These are phyloP conservation scores for Microcos paniculata DNA, from an alignment of 345 rosid genomes.

Conservation along the genomic window DNA sequence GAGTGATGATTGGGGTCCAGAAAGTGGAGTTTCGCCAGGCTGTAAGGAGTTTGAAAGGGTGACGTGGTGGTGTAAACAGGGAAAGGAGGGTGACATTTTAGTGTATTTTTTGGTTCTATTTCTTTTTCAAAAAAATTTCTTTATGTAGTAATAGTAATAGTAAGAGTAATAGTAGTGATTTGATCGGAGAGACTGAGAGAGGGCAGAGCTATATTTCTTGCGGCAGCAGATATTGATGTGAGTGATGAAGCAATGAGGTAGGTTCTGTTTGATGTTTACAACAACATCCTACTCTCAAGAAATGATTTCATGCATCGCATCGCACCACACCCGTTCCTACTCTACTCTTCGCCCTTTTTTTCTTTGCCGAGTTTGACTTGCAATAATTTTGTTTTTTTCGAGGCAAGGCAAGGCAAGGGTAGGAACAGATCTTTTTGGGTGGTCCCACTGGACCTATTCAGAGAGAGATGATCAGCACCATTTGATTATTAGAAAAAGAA, in stretches of 20 bases:
- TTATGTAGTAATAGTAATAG: no score
- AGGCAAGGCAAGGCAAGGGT: no score
- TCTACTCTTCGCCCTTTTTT: not conserved
- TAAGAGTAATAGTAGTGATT: no score
- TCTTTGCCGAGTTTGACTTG: no score
- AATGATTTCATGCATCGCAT: not conserved
- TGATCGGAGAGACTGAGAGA: no score
- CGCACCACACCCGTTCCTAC: not conserved
- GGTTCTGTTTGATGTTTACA: not conserved
- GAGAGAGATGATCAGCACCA: not conserved
- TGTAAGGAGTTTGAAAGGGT: not conserved
- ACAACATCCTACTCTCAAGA: not conserved
- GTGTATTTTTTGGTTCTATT: no score
- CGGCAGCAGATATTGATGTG: not conserved
- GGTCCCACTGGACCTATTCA: not conserved
- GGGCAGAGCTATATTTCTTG: not conserved
- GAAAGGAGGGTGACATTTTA: no score
- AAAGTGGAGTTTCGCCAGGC: conserved; percentile 13
- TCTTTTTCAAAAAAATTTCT: no score
- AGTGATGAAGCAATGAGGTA: not conserved
- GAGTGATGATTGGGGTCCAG: conserved; percentile 1
- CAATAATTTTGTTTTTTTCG: no score
- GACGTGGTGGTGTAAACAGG: conserved; percentile 10
- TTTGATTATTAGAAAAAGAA: no score
- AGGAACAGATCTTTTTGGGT: no score